Percentiles rank a stretch among this genome's conserved stretches.
phyloP scores from a whole-genome alignment of 2,329 filamentous ascomycete species.

The Colletotrichum sp. region DNA sequence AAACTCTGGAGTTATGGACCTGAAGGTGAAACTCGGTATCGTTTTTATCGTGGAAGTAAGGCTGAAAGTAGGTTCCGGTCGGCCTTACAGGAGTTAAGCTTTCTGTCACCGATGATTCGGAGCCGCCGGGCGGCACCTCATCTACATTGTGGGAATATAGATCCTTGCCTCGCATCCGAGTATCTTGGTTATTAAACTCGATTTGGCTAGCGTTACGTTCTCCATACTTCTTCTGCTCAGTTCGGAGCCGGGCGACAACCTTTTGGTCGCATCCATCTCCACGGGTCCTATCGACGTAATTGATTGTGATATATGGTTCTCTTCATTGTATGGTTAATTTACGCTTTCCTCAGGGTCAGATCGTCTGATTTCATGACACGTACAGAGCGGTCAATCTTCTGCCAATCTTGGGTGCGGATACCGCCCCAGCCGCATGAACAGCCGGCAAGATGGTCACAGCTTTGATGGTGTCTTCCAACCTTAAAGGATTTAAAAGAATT shows the following conservation, averaged over 20 bases:
- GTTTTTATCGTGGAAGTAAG: neutral
- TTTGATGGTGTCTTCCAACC: neutral
- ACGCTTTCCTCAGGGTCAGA: neutral
- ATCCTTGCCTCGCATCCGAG: neutral
- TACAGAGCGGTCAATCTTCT: neutral
- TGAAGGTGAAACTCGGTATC: neutral
- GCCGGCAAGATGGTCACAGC: neutral
- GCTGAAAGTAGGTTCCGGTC: neutral
- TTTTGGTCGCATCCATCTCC: neutral
- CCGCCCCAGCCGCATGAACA: neutral
- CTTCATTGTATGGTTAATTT: neutral
- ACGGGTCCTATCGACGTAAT: neutral
- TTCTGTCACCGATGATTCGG: neutral
- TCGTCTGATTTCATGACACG: neutral
- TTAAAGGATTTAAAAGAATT: neutral
- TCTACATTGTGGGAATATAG: neutral
- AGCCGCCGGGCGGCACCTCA: neutral
- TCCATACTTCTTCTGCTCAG: neutral
- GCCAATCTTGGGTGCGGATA: neutral
- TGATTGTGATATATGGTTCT: neutral
- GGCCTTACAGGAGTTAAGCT: neutral
- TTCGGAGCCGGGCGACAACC: neutral
- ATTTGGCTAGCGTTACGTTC: neutral
- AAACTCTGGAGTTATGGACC: neutral
- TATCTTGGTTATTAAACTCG: neutral